Percentiles rank a stretch among this genome's conserved stretches.
phyloP scores from a whole-genome alignment of 495 filamentous ascomycete species.

The Hypoxylon trugodes region DNA sequence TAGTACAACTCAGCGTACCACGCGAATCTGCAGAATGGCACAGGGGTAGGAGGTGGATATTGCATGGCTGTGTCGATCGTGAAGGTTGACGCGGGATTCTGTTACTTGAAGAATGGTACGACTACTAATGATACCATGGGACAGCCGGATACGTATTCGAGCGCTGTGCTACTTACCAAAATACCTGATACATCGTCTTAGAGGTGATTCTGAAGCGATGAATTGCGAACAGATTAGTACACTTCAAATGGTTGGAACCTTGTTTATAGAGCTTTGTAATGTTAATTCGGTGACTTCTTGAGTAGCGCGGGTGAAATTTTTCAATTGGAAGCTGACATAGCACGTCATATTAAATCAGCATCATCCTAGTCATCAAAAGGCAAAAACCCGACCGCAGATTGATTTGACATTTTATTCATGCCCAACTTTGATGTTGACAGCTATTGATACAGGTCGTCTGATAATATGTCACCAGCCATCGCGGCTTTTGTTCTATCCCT shows the following conservation, averaged over 20 bases:
- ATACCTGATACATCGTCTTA: not conserved
- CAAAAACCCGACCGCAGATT: no score
- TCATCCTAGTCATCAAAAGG: no score
- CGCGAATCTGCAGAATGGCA: slow-evolving; percentile 18
- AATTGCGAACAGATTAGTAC: no score
- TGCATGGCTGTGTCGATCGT: slow-evolving; percentile 45
- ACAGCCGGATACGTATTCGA: slow-evolving; percentile 33
- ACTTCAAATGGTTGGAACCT: no score
- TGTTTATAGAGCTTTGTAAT: no score
- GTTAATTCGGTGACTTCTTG: no score
- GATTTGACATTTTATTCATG: no score
- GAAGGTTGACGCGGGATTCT: slow-evolving; percentile 42
- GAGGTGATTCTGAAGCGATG: not conserved
- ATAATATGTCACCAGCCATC: no score
- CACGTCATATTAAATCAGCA: no score
- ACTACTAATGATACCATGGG: slow-evolving; percentile 45
- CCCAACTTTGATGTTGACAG: not conserved
- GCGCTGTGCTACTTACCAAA: slow-evolving; percentile 39
- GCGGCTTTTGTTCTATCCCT: no score
- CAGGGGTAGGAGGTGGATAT: slow-evolving; percentile 38
- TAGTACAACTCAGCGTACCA: slow-evolving; percentile 44
- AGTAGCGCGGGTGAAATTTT: no score
- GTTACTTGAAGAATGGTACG: slow-evolving; percentile 51
- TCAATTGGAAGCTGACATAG: no score
- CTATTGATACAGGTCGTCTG: slow-evolving; percentile 5